These are phyloP conservation scores for Phaeotremella fagi DNA, from an alignment of 768 basidiomycete genomes.

Conservation along the genomic window DNA sequence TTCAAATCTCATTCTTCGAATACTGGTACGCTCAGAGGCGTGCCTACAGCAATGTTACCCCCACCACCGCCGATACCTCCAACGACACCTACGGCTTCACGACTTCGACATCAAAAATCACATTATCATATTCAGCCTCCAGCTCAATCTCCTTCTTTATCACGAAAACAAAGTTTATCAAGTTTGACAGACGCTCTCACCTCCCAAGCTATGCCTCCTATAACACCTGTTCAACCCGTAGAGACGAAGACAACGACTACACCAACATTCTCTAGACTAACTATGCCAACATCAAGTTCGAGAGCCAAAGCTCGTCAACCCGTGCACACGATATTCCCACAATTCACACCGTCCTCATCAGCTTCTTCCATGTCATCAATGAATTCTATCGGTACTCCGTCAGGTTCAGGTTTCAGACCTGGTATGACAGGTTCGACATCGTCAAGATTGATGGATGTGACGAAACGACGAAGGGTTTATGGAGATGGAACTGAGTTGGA, in stretches of 20 bases:
- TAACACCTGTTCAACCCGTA: neutral
- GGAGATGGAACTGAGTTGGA: constrained; percentile 78
- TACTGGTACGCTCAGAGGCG: too few species aligned
- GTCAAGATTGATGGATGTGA: constrained; percentile 20
- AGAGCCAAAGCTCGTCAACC: constrained; percentile 69
- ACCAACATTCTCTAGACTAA: constrained; percentile 53
- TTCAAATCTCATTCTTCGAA: neutral
- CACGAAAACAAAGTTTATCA: constrained; percentile 37
- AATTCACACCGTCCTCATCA: constrained; percentile 8
- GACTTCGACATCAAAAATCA: constrained; percentile 45
- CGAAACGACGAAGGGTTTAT: constrained; percentile 28
- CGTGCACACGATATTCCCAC: constrained; percentile 68
- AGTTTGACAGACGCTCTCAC: constrained; percentile 36
- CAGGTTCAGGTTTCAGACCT: neutral
- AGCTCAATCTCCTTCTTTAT: constrained; percentile 25
- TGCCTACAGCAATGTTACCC: constrained; percentile 11
- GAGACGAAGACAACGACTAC: constrained; percentile 1
- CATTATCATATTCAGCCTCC: constrained; percentile 32
- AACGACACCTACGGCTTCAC: constrained; percentile 13
- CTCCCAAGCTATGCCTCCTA: constrained; percentile 3
- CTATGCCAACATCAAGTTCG: constrained; percentile 74
- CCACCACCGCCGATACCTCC: neutral
- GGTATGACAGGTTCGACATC: neutral
- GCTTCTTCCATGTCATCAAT: constrained; percentile 7
- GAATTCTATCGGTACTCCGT: neutral